A percentile compares a stretch with the other conserved stretches of the same genome.
phyloP scores from a whole-genome alignment of 257 asterid genomes.

The Nicotiana benthamiana region DNA sequence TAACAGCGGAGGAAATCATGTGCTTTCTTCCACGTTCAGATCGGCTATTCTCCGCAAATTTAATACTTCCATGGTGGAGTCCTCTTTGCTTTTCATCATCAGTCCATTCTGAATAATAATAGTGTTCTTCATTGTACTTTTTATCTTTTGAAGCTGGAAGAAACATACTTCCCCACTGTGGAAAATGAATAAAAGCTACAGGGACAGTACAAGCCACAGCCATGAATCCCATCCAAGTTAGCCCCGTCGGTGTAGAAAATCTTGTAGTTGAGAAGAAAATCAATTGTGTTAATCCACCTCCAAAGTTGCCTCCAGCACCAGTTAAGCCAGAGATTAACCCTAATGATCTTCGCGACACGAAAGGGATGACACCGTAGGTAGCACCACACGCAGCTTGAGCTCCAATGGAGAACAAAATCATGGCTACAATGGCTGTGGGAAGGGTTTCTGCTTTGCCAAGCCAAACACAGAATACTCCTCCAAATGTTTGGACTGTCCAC shows the following conservation, averaged over 20 bases:
- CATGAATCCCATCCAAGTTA: constrained; percentile 39
- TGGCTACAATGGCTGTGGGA: background rate
- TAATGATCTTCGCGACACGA: constrained; percentile 9
- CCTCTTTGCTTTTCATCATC: constrained; percentile 12
- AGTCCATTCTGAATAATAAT: constrained; percentile 35
- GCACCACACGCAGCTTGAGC: constrained; percentile 14
- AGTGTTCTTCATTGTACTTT: constrained; percentile 21
- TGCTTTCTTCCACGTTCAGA: constrained; percentile 16
- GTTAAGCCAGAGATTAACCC: constrained; percentile 10
- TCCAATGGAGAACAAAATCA: constrained; percentile 4
- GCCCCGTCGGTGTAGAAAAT: constrained; percentile 33
- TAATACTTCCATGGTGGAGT: constrained; percentile 3
- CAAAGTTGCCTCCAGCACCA: constrained; percentile 48
- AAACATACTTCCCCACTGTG: constrained; percentile 52
- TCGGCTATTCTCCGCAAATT: constrained; percentile 12
- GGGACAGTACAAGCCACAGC: constrained; percentile 30
- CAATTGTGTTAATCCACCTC: constrained; percentile 33
- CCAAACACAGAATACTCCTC: constrained; percentile 5
- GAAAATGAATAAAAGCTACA: constrained; percentile 36
- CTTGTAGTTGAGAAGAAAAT: constrained; percentile 31
- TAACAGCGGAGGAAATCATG: background rate
- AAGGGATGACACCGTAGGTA: constrained; percentile 8
- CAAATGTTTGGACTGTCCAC: constrained; percentile 8
- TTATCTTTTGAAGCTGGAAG: constrained; percentile 23
- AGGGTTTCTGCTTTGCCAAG: constrained; percentile 9